Conservation (phyloP, 2,329 filamentous ascomycete species). For the Cladosporium sp. region DNA sequence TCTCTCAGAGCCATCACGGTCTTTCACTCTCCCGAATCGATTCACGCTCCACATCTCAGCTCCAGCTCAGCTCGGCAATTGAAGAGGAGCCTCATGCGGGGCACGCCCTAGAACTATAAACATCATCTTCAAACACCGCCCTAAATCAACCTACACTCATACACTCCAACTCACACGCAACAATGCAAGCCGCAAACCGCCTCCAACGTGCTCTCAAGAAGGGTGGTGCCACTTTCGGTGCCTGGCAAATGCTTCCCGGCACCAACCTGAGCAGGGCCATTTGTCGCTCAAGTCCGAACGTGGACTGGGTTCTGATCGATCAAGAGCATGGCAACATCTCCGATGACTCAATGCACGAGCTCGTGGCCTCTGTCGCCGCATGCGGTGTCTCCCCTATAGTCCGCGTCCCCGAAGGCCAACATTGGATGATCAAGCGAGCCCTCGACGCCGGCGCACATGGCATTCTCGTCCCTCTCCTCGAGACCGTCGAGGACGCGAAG, state of each 20-base stretch:
- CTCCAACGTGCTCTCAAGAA: slow-evolving; percentile 49
- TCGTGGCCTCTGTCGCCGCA: slow-evolving; percentile 46
- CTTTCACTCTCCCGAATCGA: neutral
- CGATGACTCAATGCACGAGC: slow-evolving; percentile 53
- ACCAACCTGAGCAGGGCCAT: slow-evolving; percentile 51
- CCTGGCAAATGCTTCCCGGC: slow-evolving; percentile 54
- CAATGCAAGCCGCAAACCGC: slow-evolving; percentile 53
- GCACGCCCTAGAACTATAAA: neutral
- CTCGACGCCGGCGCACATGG: slow-evolving; percentile 58
- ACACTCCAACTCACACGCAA: neutral
- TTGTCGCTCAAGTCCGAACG: slow-evolving; percentile 50
- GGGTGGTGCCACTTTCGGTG: slow-evolving; percentile 50
- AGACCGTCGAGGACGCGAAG: slow-evolving; percentile 46
- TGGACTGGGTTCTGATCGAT: slow-evolving; percentile 44
- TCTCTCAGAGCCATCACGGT: slow-evolving; percentile 3
- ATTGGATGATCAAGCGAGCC: slow-evolving; percentile 60
- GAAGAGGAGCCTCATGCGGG: neutral
- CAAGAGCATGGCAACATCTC: slow-evolving; percentile 54
- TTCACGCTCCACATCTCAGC: slow-evolving; percentile 12
- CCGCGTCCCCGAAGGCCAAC: slow-evolving; percentile 52
- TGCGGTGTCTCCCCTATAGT: slow-evolving; percentile 43
- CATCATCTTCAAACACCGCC: neutral
- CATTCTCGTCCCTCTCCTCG: slow-evolving; percentile 46
- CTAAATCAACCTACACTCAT: neutral
- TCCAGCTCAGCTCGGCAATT: slow-evolving; percentile 8